These are phyloP conservation scores for Clitopilus passeckerianus DNA, from an alignment of 768 basidiomycete genomes.

Conservation along the genomic window DNA sequence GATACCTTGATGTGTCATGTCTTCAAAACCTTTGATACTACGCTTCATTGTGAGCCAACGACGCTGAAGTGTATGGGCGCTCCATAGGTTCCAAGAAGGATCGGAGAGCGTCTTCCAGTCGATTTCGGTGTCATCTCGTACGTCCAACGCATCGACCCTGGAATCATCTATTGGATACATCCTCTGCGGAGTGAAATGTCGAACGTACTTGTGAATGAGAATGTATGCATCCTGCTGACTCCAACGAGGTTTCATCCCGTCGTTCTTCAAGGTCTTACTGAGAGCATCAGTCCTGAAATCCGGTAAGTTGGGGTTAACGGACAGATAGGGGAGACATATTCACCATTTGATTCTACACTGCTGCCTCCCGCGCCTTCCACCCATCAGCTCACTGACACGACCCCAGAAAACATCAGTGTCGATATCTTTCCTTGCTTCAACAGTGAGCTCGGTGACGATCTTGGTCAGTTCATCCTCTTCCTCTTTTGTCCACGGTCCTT, in stretches of 20 bases:
- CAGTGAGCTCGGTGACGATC: slow-evolving; percentile 74
- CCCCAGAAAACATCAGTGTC: slow-evolving; percentile 86
- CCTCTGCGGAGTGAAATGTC: background rate
- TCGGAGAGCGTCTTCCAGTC: slow-evolving; percentile 80
- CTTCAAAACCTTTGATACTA: slow-evolving; percentile 69
- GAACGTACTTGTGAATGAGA: slow-evolving; percentile 71
- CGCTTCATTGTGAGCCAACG: slow-evolving; percentile 81
- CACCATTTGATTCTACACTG: slow-evolving; percentile 90
- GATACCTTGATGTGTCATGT: slow-evolving; percentile 76
- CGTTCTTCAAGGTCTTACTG: slow-evolving; percentile 66
- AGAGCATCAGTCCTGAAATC: slow-evolving; percentile 67
- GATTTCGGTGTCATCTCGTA: slow-evolving; percentile 78
- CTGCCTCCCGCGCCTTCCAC: slow-evolving; percentile 66
- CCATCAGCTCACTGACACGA: slow-evolving; percentile 73
- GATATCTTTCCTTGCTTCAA: slow-evolving; percentile 63
- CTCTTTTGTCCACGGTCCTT: slow-evolving; percentile 72
- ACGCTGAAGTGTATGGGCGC: slow-evolving; percentile 72
- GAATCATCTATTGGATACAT: no score
- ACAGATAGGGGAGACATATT: slow-evolving; percentile 1
- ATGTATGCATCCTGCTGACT: slow-evolving; percentile 71
- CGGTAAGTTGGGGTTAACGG: background rate
- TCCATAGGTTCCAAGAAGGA: slow-evolving; percentile 79
- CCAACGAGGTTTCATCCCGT: slow-evolving; percentile 71
- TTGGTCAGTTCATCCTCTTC: slow-evolving; percentile 72
- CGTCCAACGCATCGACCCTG: slow-evolving; percentile 71